Conservation (phyloP, 805 yeast genomes). For the Nakazawaea siamensis region DNA sequence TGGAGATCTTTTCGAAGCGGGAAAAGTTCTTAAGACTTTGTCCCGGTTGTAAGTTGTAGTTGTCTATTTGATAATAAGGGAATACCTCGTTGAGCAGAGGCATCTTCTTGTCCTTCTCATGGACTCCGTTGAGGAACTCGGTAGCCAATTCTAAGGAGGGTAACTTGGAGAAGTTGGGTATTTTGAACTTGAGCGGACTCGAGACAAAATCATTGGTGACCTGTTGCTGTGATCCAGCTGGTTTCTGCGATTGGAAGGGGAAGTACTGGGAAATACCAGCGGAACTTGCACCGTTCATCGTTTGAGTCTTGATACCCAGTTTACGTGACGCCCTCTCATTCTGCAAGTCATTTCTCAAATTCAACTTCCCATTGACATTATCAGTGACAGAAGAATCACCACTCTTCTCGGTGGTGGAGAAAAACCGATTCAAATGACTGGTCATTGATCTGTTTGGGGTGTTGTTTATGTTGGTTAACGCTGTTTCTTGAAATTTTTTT, state of each 20-base stretch:
- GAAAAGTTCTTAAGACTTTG: constrained; percentile 45
- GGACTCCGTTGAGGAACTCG: constrained; percentile 53
- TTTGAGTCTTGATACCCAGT: constrained; percentile 2
- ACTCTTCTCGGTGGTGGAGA: neutral
- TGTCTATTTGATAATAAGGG: constrained; percentile 58
- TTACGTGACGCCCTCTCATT: constrained; percentile 6
- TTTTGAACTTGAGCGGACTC: constrained; percentile 21
- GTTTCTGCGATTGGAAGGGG: neutral
- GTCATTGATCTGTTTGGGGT: too few species aligned
- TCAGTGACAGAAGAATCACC: neutral
- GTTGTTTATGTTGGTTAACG: too few species aligned
- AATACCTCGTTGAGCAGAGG: constrained; percentile 49
- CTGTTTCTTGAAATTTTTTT: too few species aligned
- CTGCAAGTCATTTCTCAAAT: constrained; percentile 9
- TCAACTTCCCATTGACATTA: constrained; percentile 1
- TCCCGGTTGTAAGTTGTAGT: constrained; percentile 45
- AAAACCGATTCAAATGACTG: constrained; percentile 5
- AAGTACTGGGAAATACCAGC: constrained; percentile 3
- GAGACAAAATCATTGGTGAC: constrained; percentile 9
- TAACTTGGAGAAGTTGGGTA: constrained; percentile 42
- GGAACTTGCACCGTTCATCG: neutral
- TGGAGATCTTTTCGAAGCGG: constrained; percentile 69
- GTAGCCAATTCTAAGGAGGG: constrained; percentile 53
- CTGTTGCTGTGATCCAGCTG: constrained; percentile 2
- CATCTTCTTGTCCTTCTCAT: constrained; percentile 46